These are phyloP conservation scores for Rhododendron ovatum DNA, from an alignment of 148 eudicot species.

Conservation along the genomic window DNA sequence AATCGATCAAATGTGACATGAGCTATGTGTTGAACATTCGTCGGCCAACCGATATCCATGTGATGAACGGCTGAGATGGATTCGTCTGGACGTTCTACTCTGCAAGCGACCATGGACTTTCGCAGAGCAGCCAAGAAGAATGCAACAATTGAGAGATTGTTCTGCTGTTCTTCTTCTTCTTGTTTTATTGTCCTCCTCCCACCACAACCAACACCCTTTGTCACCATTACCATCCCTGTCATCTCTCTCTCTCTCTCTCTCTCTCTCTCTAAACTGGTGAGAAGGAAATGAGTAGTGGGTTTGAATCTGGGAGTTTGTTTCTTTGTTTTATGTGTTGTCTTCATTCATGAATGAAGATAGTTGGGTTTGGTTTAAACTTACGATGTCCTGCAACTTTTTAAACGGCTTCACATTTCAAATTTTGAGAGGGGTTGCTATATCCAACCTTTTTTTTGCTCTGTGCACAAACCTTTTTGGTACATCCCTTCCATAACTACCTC, in stretches of 20 bases:
- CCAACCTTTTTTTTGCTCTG: not conserved
- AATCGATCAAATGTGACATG: slow-evolving; percentile 93
- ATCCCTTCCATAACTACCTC: not conserved
- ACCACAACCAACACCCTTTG: slow-evolving; percentile 33
- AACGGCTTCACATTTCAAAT: slow-evolving; percentile 17
- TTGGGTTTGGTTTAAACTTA: not conserved
- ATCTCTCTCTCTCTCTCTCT: slow-evolving; percentile 19
- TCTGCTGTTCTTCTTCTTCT: slow-evolving; percentile 21
- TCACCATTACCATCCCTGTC: slow-evolving; percentile 43
- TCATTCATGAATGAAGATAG: not conserved
- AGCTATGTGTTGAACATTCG: slow-evolving; percentile 74
- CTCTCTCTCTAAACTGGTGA: slow-evolving; percentile 10
- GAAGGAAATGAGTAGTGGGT: not conserved
- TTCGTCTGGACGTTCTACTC: slow-evolving; percentile 37
- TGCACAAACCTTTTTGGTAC: not conserved
- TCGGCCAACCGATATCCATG: slow-evolving; percentile 99
- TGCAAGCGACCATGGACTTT: slow-evolving; percentile 51
- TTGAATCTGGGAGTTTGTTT: not conserved
- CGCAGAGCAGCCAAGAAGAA: slow-evolving; percentile 44
- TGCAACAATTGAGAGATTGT: slow-evolving; percentile 36
- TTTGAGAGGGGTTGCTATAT: not conserved
- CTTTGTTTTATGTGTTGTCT: not conserved
- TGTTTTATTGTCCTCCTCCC: slow-evolving; percentile 10
- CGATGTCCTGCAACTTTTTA: not conserved
- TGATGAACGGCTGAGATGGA: slow-evolving; percentile 39